Base-by-base conservation (phyloP, 306 rosid species). In the Biancaea sappan region DNA sequence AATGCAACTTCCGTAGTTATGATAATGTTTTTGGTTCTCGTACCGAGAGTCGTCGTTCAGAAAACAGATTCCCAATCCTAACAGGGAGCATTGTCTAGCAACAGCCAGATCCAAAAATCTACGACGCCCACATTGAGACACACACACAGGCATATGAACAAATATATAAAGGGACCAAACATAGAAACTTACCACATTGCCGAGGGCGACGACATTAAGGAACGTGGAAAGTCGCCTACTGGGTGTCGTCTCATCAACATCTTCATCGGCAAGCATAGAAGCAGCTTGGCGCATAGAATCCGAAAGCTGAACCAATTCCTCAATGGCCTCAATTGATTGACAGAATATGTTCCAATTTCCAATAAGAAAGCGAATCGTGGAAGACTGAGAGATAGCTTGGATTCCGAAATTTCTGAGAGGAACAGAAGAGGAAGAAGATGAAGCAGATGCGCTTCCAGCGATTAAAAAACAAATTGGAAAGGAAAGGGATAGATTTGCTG, bases 271-370 rank as follows among this genome's bases (percentile, higher is more conserved):
- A 69, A 91, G 97, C 41, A 94, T 64, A 62, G 97, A 89, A 13
- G 91, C 59, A 35, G 94, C 94, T 75, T 94, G 98, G 40, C 89
- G 94, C 98, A 94, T 94, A 52, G 96, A 88, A 67, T 91, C 94
- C 11, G 97, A 89, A 4, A 94, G 92, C 78, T 89, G 91, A 28
- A 35, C 57, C 86, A 94, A 81, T 82, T 91, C 98, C 53, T 88
- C 94, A 81, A 94, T 88, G 69, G 94, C 96, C 71, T 94, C 98
- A 97, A 94, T 94, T 14, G 72, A 54, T 53, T 56, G 24, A 22
- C 69, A 31, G 18, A 12, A 43, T n/a, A 60, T 16, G 32, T 60
- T 32, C 43, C 66, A 32, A 31, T 60, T 32, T 32, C 66, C 6
- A 60, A 18, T 6, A 16, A n/a, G 15, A 60, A 34, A 31, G 13